Evolutionary conservation across 371 early-diverging fungal genomes (phyloP).

Genomic region (Conidiobolus coronatus): DNA sequence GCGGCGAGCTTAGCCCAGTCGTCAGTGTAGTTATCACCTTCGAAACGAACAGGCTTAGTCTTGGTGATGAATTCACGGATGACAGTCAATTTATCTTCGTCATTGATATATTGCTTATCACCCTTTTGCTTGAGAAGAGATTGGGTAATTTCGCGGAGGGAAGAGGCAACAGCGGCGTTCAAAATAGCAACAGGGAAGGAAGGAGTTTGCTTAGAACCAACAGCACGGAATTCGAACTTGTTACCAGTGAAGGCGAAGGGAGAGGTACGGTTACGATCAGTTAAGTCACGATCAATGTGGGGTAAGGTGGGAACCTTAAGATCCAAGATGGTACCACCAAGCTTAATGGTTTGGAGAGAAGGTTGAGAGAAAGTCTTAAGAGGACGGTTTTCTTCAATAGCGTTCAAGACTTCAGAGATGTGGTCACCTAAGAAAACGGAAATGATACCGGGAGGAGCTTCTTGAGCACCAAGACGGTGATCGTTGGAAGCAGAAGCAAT

Average conservation of each 20-base stretch:
- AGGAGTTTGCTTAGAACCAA: conserved; percentile 92
- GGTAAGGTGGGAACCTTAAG: conserved; percentile 86
- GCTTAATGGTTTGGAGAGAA: conserved; percentile 66
- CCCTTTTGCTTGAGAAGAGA: conserved; percentile 56
- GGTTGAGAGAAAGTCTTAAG: conserved; percentile 59
- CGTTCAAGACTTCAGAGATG: conserved; percentile 73
- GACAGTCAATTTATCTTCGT: conserved; percentile 67
- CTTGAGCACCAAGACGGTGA: conserved; percentile 92
- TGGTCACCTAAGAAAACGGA: conserved; percentile 92
- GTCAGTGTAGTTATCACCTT: conserved; percentile 85
- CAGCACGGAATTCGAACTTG: conserved; percentile 99
- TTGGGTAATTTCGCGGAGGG: conserved; percentile 45
- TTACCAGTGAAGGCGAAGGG: conserved; percentile 98
- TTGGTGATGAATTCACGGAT: conserved; percentile 57
- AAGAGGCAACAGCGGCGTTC: conserved; percentile 78
- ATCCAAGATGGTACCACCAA: conserved; percentile 86
- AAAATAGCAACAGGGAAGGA: conserved; percentile 84
- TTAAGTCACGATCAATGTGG: conserved; percentile 78
- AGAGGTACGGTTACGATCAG: conserved; percentile 96
- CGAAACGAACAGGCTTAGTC: conserved; percentile 81
- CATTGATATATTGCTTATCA: conserved; percentile 43
- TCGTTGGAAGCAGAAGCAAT: conserved; percentile 88
- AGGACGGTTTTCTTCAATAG: conserved; percentile 69
- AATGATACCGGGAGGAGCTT: conserved; percentile 94
- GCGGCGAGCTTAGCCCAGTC: conserved; percentile 58